phyloP scores from a whole-genome alignment of 352 stramenopile species.

The Phytophthora pseudosyringae region DNA sequence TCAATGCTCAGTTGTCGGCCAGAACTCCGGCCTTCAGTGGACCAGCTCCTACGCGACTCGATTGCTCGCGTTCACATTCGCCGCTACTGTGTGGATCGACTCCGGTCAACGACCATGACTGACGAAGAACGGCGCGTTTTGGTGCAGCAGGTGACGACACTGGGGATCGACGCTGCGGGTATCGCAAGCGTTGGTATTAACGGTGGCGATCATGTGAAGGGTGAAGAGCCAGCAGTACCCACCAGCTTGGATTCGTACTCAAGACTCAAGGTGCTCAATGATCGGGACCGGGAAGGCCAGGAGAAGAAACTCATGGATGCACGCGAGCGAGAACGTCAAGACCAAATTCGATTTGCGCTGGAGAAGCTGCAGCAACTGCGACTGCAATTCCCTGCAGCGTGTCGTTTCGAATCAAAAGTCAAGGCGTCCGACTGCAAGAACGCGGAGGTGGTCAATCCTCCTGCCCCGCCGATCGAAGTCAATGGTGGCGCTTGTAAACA shows the following conservation, averaged over 20 bases:
- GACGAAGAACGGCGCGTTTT: constrained; percentile 35
- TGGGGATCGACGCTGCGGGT: constrained; percentile 30
- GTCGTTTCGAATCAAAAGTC: not conserved
- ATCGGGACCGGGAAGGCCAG: not conserved
- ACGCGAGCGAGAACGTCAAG: constrained; percentile 48
- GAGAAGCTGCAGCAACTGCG: constrained; percentile 53
- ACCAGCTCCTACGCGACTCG: constrained; percentile 41
- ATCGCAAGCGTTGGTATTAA: not conserved
- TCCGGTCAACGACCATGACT: constrained; percentile 10
- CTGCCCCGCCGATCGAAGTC: not conserved
- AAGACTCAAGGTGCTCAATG: not conserved
- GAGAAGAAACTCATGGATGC: constrained; percentile 28
- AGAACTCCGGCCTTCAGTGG: constrained; percentile 37
- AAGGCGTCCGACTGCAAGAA: not conserved
- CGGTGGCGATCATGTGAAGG: not conserved
- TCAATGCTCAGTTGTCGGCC: constrained; percentile 52
- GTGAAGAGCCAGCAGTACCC: not conserved
- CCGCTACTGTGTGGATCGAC: constrained; percentile 42
- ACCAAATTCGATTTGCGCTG: constrained; percentile 47
- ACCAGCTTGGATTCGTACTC: constrained; percentile 3
- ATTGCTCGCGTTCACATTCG: constrained; percentile 38
- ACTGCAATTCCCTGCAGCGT: constrained; percentile 18
- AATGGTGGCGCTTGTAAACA: not conserved
- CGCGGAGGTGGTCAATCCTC: not conserved
- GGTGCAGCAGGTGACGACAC: constrained; percentile 28